Evolutionary conservation across 1,284 basidiomycete genomes (phyloP).

Genomic region (Trichosporon coremiiforme): DNA sequence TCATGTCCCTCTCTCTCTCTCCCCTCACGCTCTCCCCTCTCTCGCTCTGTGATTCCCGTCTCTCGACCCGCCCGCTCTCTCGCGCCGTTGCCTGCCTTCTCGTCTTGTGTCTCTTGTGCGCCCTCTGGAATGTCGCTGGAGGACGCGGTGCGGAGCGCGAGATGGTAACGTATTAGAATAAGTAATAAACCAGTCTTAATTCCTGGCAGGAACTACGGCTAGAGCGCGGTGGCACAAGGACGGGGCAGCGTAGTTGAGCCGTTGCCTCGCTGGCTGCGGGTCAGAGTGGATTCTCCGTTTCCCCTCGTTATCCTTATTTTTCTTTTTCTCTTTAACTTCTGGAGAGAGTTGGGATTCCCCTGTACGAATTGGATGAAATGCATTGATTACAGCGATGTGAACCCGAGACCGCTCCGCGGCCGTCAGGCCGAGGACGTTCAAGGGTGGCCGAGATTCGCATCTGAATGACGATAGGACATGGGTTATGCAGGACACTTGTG

Average conservation of each 20-base stretch:
- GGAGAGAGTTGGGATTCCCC: conserved; percentile 31
- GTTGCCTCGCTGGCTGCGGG: too few species aligned
- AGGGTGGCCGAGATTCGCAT: too few species aligned
- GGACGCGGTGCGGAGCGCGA: not conserved
- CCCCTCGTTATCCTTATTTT: not conserved
- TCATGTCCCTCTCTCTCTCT: conserved; percentile 28
- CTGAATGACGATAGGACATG: not conserved
- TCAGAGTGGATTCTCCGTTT: not conserved
- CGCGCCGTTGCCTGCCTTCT: conserved; percentile 7
- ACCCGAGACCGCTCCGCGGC: too few species aligned
- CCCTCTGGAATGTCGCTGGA: not conserved
- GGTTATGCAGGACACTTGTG: not conserved
- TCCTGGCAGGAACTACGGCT: not conserved
- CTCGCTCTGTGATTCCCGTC: conserved; percentile 21
- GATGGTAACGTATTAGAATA: not conserved
- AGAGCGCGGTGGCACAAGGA: not conserved
- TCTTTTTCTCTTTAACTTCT: not conserved
- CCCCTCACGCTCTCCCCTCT: conserved; percentile 23
- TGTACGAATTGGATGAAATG: conserved; percentile 39
- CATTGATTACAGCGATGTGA: conserved; percentile 32
- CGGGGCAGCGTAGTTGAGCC: not conserved
- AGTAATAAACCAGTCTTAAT: not conserved
- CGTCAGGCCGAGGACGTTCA: too few species aligned
- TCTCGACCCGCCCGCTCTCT: conserved; percentile 17
- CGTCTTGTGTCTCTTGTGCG: conserved; percentile 13